Percentiles rank a stretch among this genome's conserved stretches.
Evolutionary conservation across 495 filamentous ascomycete species (phyloP).

Genomic region (Penicillium atrosanguineum): DNA sequence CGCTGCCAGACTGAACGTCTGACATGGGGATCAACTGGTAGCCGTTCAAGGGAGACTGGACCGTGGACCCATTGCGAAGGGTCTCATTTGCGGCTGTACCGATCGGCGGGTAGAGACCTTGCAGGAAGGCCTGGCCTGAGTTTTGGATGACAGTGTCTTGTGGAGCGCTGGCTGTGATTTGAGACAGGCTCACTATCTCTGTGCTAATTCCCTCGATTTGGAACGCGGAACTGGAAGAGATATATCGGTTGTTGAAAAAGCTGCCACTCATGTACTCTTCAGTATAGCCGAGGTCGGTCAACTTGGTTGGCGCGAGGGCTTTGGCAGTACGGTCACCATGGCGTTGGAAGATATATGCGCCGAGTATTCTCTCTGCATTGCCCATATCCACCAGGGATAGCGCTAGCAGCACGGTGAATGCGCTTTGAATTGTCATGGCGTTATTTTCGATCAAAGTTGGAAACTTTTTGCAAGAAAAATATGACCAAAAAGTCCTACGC

Average conservation of each 20-base stretch:
- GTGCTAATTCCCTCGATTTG: conserved; percentile 52
- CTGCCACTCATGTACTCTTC: conserved; percentile 57
- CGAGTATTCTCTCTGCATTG: conserved; percentile 12
- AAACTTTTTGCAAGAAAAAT: neutral
- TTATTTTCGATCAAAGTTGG: neutral
- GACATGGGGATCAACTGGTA: conserved; percentile 44
- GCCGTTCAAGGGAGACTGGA: conserved; percentile 48
- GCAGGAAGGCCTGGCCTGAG: conserved; percentile 48
- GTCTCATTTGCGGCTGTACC: conserved; percentile 32
- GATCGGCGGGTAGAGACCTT: conserved; percentile 55
- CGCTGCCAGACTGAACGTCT: conserved; percentile 34
- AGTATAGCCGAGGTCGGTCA: conserved; percentile 53
- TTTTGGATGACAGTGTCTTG: conserved; percentile 56
- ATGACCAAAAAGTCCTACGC: neutral
- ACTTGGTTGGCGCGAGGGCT: conserved; percentile 17
- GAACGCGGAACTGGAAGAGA: conserved; percentile 39
- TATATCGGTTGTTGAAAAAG: conserved; percentile 58
- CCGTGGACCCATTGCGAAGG: conserved; percentile 48
- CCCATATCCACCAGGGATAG: conserved; percentile 5
- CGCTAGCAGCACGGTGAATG: neutral
- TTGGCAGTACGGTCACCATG: conserved; percentile 19
- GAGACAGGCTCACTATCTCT: conserved; percentile 50
- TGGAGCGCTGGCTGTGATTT: conserved; percentile 52
- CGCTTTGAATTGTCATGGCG: neutral
- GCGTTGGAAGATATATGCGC: conserved; percentile 17